Percentiles rank a stretch among this genome's conserved stretches.
These are phyloP conservation scores for Magnusiomyces ingens DNA, from an alignment of 1,139 yeast genomes.

Conservation along the genomic window DNA sequence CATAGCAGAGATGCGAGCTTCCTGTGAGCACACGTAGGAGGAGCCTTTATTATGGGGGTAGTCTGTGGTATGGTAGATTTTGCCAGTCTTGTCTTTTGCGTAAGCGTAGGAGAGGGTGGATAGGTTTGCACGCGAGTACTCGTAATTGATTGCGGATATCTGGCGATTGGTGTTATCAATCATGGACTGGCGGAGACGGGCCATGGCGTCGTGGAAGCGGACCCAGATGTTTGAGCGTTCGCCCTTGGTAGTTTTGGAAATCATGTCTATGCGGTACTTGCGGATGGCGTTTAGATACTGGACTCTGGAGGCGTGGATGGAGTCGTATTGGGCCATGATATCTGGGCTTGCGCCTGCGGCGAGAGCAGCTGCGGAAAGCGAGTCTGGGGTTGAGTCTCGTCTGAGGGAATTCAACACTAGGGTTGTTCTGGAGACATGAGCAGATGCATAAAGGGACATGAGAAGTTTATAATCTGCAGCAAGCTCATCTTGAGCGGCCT, in stretches of 20 bases:
- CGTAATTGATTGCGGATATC: not conserved
- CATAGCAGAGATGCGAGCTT: too few relatives aligned
- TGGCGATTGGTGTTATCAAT: not conserved
- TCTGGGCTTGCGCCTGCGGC: too few relatives aligned
- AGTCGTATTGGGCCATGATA: too few relatives aligned
- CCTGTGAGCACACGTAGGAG: too few relatives aligned
- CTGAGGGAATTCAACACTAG: not conserved
- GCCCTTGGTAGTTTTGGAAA: not conserved
- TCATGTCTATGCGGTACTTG: not conserved
- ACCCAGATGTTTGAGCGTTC: not conserved
- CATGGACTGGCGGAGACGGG: not conserved
- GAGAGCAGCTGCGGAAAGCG: too few relatives aligned
- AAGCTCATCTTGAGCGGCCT: not conserved
- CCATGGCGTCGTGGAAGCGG: not conserved
- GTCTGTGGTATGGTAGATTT: too few relatives aligned
- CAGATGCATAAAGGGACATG: not conserved
- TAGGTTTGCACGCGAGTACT: slow-evolving; percentile 1
- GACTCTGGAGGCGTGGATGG: not conserved
- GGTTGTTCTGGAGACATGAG: not conserved
- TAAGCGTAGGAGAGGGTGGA: not conserved
- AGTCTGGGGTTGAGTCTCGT: not conserved
- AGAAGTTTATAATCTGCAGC: not conserved
- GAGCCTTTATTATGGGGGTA: too few relatives aligned
- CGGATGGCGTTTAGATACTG: not conserved
- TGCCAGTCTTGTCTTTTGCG: not conserved